Evolutionary conservation across 306 rosid genomes (phyloP), one percentile per base, ranked within the genome.

Genomic region (Cucumis hystrix): DNA sequence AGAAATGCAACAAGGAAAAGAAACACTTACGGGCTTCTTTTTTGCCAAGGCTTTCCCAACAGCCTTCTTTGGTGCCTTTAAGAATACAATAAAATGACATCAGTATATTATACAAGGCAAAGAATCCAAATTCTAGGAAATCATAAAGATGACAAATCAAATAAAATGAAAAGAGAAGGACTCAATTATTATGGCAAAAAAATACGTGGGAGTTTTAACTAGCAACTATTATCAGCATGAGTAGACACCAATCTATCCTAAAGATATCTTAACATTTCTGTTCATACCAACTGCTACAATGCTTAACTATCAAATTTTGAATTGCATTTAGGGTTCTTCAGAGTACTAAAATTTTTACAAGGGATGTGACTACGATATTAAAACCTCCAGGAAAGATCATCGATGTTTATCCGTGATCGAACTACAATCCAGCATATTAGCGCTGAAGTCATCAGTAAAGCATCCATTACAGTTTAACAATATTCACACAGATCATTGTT

Each of bases 1-100:
- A 37, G 40, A 70, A 6, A 28, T 30, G 28, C n/a, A 43, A 6
- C 13, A 37, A 25, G 61, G 51, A 20, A 55, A 52, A 49, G 28
- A 25, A 25, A 16, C 8, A 43, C 8, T 15, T 5, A 82, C 88
- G 66, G 83, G 80, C 55, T 83, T 83, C 84, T 85, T 85, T 74
- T 83, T 85, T 1, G 77, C 63, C 41, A 49, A 72, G n/a, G 84
- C 86, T 67, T 83, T 85, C 52, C 80, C 79, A 76, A 25, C 88
- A 37, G 83, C 83, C 79, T 59, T 85, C 77, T 85, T 85, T 2
- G 88, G 88, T 43, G 81, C 88, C 88, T 85, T 28, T 2, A 17
- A 23, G 2, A 49, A 23, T 4, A 16, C 43, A 54, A 30, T 20
- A 40, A 49, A 6, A 30, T 51, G 2, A 10, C 10, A 12, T 73